A percentile compares a stretch with the other conserved stretches of the same genome.
phyloP scores from a whole-genome alignment of 2,329 filamentous ascomycete species.

The Aspergillus cejpii region DNA sequence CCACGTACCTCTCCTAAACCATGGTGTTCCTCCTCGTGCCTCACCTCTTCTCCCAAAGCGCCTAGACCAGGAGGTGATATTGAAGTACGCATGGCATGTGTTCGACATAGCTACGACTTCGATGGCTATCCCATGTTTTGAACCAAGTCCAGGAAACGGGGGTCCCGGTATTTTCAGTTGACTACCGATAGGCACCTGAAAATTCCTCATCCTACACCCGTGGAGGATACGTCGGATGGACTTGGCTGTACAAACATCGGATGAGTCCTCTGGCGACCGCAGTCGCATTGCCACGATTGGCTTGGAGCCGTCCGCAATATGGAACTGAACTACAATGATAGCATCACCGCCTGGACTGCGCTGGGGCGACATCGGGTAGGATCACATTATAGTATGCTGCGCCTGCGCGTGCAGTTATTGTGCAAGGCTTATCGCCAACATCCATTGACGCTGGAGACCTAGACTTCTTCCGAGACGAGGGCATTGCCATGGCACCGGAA shows the following conservation, averaged over 20 bases:
- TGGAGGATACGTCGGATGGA: conserved; percentile 29
- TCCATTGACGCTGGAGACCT: conserved; percentile 43
- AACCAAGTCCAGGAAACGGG: conserved; percentile 14
- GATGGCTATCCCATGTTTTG: no score
- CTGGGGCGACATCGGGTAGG: conserved; percentile 31
- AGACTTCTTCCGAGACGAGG: conserved; percentile 42
- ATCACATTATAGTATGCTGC: conserved; percentile 33
- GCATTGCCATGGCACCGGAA: conserved; percentile 36
- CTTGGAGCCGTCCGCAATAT: conserved; percentile 31
- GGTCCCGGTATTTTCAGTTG: conserved; percentile 22
- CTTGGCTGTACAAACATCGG: conserved; percentile 36
- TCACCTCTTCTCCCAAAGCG: no score
- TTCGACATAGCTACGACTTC: no score
- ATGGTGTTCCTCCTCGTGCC: no score
- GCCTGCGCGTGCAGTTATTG: conserved; percentile 32
- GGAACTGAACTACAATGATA: conserved; percentile 36
- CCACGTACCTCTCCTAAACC: no score
- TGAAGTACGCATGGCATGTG: no score
- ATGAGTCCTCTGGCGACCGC: conserved; percentile 39
- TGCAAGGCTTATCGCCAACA: conserved; percentile 38
- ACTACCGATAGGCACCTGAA: conserved; percentile 24
- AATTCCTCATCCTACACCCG: conserved; percentile 16
- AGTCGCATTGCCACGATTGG: conserved; percentile 39
- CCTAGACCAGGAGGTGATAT: no score
- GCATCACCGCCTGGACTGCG: conserved; percentile 40